Percentiles rank a stretch among this genome's conserved stretches.
These are phyloP conservation scores for Amauroascus niger DNA, from an alignment of 2,329 filamentous ascomycete species.

Conservation along the genomic window DNA sequence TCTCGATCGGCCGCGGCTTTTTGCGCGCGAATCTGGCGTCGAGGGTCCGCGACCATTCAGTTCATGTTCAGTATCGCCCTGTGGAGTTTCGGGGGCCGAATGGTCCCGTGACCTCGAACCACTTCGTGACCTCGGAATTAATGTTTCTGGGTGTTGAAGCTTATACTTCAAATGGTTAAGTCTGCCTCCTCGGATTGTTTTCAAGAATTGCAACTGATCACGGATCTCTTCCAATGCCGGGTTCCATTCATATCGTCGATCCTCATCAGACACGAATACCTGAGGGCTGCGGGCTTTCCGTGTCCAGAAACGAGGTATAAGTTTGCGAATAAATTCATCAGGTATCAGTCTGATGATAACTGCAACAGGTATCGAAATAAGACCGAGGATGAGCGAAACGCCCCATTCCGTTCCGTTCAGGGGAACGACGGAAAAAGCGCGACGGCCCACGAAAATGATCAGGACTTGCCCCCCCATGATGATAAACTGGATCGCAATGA, in stretches of 20 bases:
- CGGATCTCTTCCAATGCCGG: constrained; percentile 53
- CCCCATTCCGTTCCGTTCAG: constrained; percentile 60
- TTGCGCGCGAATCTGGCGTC: constrained; percentile 46
- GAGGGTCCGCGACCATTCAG: constrained; percentile 34
- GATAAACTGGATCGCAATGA: constrained; percentile 53
- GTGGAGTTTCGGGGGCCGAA: constrained; percentile 47
- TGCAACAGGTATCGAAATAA: constrained; percentile 57
- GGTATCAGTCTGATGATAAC: constrained; percentile 52
- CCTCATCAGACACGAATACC: constrained; percentile 39
- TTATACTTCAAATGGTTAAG: constrained; percentile 52
- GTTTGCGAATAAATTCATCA: constrained; percentile 43
- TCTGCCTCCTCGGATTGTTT: constrained; percentile 53
- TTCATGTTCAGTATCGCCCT: constrained; percentile 37
- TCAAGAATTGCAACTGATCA: constrained; percentile 55
- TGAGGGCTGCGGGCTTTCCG: constrained; percentile 33
- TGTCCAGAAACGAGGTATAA: constrained; percentile 34
- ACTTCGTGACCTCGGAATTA: constrained; percentile 38
- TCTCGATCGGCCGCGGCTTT: constrained; percentile 43
- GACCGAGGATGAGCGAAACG: constrained; percentile 58
- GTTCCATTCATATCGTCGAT: constrained; percentile 47
- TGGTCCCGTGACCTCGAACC: constrained; percentile 34
- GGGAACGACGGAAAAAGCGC: constrained; percentile 53
- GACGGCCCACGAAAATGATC: constrained; percentile 61
- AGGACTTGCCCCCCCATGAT: constrained; percentile 62
- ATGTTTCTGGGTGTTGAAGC: constrained; percentile 47